A percentile compares a stretch with the other conserved stretches of the same genome.
phyloP scores from a whole-genome alignment of 208 protist genomes.

The Leptomonas pyrrhocoris region DNA sequence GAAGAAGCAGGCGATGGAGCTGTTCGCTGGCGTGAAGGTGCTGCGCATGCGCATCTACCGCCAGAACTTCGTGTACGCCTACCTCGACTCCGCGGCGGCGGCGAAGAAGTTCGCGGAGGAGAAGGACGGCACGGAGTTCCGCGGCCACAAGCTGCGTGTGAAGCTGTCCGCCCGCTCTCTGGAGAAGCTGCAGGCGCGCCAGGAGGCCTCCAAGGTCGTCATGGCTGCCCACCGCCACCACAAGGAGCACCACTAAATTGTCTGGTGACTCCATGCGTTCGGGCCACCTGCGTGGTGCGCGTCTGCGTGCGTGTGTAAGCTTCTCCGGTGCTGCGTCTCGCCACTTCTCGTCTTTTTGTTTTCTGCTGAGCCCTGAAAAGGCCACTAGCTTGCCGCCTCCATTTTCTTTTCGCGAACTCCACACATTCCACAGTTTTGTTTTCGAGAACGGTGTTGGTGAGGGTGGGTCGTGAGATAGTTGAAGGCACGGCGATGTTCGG shows the following conservation, averaged over 20 bases:
- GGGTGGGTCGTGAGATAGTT: no score
- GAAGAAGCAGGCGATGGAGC: slow-evolving; percentile 68
- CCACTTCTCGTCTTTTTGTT: neutral
- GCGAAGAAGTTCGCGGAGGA: slow-evolving; percentile 78
- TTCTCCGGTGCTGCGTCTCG: slow-evolving; percentile 1
- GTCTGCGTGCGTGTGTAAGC: neutral
- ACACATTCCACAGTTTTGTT: no score
- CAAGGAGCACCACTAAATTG: slow-evolving; percentile 35
- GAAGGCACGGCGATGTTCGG: no score
- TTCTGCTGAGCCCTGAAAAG: no score
- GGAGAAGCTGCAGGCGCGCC: slow-evolving; percentile 64
- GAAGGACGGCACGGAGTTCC: slow-evolving; percentile 81
- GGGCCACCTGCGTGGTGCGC: neutral
- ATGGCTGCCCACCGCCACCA: slow-evolving; percentile 71
- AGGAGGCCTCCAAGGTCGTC: slow-evolving; percentile 59
- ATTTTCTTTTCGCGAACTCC: no score
- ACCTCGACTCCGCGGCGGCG: slow-evolving; percentile 68
- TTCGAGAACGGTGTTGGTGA: no score
- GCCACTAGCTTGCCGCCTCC: no score
- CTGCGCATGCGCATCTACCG: slow-evolving; percentile 80
- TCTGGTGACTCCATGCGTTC: neutral
- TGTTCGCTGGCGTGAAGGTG: slow-evolving; percentile 76
- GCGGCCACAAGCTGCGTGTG: slow-evolving; percentile 74
- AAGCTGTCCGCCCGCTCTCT: slow-evolving; percentile 69
- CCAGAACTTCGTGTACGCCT: slow-evolving; percentile 83